Conservation (phyloP, 345 rosid genomes). For the Luvunga scandens region DNA sequence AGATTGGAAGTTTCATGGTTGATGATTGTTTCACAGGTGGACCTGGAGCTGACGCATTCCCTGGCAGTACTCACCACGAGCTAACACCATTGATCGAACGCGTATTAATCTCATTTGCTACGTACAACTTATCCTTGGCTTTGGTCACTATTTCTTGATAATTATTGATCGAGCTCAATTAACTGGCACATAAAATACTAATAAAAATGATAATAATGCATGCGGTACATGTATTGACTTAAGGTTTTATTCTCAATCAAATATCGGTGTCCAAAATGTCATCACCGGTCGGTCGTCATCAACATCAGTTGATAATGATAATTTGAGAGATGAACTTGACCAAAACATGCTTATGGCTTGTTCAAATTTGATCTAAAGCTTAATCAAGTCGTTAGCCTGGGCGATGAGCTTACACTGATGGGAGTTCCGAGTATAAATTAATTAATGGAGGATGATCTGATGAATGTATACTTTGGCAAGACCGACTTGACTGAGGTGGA, state of each 20-base stretch:
- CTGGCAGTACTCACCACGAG: not conserved
- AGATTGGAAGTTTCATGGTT: not conserved
- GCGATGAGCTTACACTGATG: not conserved
- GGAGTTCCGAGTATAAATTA: not conserved
- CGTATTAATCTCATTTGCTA: too few species aligned
- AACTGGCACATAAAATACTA: not conserved
- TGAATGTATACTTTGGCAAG: too few species aligned
- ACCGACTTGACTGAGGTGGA: too few species aligned
- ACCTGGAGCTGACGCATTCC: not conserved
- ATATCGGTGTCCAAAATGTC: not conserved
- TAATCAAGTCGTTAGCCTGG: not conserved
- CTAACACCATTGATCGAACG: not conserved
- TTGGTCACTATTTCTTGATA: too few species aligned
- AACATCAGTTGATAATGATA: not conserved
- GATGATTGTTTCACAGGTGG: not conserved
- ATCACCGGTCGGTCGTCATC: not conserved
- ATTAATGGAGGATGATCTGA: not conserved
- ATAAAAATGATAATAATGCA: not conserved
- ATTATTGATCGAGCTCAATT: conserved; percentile 8
- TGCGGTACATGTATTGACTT: not conserved
- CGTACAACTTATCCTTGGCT: too few species aligned
- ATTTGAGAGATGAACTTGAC: not conserved
- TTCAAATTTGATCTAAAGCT: not conserved
- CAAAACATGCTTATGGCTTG: not conserved
- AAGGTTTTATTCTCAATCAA: not conserved